phyloP scores from a whole-genome alignment of 2,329 filamentous ascomycete species.

The Gaeumannomyces sp. region DNA sequence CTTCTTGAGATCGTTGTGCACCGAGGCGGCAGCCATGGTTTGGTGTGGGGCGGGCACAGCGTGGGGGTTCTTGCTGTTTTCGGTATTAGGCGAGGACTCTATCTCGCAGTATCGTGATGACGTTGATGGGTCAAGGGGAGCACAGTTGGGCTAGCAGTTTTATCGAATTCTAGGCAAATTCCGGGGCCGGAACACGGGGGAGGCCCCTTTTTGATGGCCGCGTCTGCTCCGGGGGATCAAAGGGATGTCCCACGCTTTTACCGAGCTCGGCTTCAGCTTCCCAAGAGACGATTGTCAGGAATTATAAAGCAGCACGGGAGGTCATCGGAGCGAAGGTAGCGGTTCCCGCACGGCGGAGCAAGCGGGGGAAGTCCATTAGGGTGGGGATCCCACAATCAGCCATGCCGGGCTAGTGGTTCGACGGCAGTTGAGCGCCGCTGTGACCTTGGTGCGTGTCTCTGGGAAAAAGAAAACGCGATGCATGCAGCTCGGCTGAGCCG shows the following conservation, averaged over 20 bases:
- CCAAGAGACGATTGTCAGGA: not conserved
- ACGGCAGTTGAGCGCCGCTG: conserved; percentile 8
- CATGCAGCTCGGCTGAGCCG: too few relatives aligned
- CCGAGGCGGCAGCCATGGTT: conserved; percentile 18
- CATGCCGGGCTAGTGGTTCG: not conserved
- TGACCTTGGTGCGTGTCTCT: not conserved
- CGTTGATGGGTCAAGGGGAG: not conserved
- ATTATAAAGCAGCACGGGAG: not conserved
- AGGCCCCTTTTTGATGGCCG: not conserved
- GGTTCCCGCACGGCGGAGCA: conserved; percentile 3
- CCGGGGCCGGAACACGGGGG: not conserved
- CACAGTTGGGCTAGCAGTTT: too few relatives aligned
- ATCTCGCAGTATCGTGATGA: not conserved
- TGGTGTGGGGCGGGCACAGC: not conserved
- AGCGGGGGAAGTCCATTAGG: conserved; percentile 11
- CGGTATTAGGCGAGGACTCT: not conserved
- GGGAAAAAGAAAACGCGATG: conserved; percentile 9
- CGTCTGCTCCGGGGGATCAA: not conserved
- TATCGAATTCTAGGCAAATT: not conserved
- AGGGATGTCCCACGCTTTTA: not conserved
- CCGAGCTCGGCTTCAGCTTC: not conserved
- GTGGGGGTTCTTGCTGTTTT: not conserved
- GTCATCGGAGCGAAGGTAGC: conserved; percentile 5
- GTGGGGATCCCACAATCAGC: conserved; percentile 4
- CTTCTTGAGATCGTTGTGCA: conserved; percentile 20